A percentile compares a stretch with the other conserved stretches of the same genome.
phyloP scores from a whole-genome alignment of 2,329 filamentous ascomycete genomes.

The Sclerotinia minor region DNA sequence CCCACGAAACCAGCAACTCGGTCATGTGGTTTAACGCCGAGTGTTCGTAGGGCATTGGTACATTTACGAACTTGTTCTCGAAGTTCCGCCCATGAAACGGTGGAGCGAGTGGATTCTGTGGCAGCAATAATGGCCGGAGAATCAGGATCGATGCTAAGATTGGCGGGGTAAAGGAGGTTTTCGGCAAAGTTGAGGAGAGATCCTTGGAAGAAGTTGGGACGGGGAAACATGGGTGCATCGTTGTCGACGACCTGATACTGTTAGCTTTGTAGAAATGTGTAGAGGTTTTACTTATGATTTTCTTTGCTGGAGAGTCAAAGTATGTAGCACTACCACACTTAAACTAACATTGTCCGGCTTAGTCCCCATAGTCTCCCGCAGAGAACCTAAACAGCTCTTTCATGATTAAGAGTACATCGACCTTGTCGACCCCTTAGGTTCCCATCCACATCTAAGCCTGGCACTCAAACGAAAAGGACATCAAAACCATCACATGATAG shows the following conservation, averaged over 20 bases:
- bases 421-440: not conserved
- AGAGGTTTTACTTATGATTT: not conserved
- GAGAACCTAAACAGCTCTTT: not conserved
- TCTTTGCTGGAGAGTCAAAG: not conserved
- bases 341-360: not conserved
- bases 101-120: slow-evolving; percentile 65
- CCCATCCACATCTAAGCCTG: not conserved
- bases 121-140: slow-evolving; percentile 73
- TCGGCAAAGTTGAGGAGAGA: slow-evolving; percentile 89
- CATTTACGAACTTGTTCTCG: slow-evolving; percentile 75
- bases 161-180: slow-evolving; percentile 81
- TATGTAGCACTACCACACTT: slow-evolving; percentile 11
- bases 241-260: slow-evolving; percentile 63
- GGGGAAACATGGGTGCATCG: slow-evolving; percentile 74
- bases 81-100: slow-evolving; percentile 75
- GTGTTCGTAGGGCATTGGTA: slow-evolving; percentile 66
- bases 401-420: not conserved
- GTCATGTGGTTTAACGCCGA: slow-evolving; percentile 59
- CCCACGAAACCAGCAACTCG: slow-evolving; percentile 76
- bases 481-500: slow-evolving; percentile 20
- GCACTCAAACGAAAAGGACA: not conserved
- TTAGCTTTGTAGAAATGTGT: slow-evolving; percentile 11
- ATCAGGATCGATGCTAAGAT: slow-evolving; percentile 55
- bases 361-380: not conserved
- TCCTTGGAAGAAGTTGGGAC: slow-evolving; percentile 80